These are phyloP conservation scores for Zizania palustris DNA, from an alignment of 202 grass and related monocot species.

Conservation along the genomic window DNA sequence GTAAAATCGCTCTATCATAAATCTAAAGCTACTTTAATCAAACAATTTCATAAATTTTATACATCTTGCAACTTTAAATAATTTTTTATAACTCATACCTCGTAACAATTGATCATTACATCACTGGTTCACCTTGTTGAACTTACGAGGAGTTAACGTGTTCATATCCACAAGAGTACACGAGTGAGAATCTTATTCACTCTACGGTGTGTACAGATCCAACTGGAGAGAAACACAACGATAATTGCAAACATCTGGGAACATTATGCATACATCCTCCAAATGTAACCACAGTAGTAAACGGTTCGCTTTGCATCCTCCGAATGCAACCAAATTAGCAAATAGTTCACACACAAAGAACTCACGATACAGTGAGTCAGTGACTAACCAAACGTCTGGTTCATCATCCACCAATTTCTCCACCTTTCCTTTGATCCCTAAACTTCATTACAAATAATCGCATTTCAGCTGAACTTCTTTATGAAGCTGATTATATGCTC, in stretches of 20 bases:
- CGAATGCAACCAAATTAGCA: background rate
- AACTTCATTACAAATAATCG: background rate
- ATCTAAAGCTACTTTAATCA: too few relatives aligned
- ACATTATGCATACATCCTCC: background rate
- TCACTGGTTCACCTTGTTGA: too few relatives aligned
- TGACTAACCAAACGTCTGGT: background rate
- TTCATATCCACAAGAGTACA: too few relatives aligned
- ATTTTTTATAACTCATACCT: too few relatives aligned
- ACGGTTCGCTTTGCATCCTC: background rate
- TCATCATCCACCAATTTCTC: background rate
- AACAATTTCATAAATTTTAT: too few relatives aligned
- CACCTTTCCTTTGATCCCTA: background rate
- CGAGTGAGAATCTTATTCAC: too few relatives aligned
- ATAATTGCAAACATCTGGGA: background rate
- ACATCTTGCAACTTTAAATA: too few relatives aligned
- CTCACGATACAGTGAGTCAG: background rate
- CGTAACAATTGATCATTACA: too few relatives aligned
- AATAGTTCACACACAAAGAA: background rate
- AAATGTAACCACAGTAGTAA: background rate
- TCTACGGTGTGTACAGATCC: background rate
- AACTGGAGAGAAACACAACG: background rate
- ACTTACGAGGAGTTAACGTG: too few relatives aligned
- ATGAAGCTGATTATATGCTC: conserved; percentile 56
- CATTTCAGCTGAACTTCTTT: conserved; percentile 48
- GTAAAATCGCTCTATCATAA: too few relatives aligned